Percentiles rank a stretch among this genome's conserved stretches.
Conservation (phyloP, 805 yeast genomes). For the Yueomyces sp. region DNA sequence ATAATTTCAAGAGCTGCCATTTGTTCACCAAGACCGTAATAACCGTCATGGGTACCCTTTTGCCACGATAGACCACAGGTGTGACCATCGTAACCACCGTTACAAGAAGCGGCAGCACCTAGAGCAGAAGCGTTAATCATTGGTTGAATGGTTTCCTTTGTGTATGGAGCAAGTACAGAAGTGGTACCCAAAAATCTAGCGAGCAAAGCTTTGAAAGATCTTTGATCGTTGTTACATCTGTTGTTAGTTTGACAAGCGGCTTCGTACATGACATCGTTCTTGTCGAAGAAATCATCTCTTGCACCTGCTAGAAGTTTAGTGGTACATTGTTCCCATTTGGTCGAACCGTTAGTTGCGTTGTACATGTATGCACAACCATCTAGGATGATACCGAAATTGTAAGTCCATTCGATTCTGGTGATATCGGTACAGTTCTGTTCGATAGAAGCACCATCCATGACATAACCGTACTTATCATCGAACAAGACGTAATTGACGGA, state of each 20-base stretch:
- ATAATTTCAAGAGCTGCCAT: constrained; percentile 63
- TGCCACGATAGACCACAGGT: constrained; percentile 82
- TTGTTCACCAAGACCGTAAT: constrained; percentile 80
- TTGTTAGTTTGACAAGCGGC: constrained; percentile 60
- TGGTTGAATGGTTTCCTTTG: constrained; percentile 18
- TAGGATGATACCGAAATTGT: constrained; percentile 64
- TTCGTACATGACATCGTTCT: constrained; percentile 50
- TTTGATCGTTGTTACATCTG: constrained; percentile 69
- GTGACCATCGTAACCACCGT: constrained; percentile 72
- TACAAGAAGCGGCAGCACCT: constrained; percentile 68
- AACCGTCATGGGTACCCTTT: constrained; percentile 47
- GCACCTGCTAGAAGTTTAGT: constrained; percentile 37
- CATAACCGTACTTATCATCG: constrained; percentile 24
- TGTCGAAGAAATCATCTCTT: constrained; percentile 37
- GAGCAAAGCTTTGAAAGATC: constrained; percentile 73
- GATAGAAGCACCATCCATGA: constrained; percentile 51
- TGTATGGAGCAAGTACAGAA: constrained; percentile 48
- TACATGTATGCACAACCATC: constrained; percentile 70
- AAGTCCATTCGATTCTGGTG: constrained; percentile 59
- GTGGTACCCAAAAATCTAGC: constrained; percentile 60
- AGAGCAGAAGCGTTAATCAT: constrained; percentile 33
- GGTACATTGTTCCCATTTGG: constrained; percentile 51
- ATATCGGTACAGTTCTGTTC: constrained; percentile 45
- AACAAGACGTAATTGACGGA: constrained; percentile 38
- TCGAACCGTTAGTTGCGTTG: constrained; percentile 46